Percentiles rank a stretch among this genome's conserved stretches.
Conservation (phyloP, 2,329 filamentous ascomycete species). For the Plenodomus biglobosus region DNA sequence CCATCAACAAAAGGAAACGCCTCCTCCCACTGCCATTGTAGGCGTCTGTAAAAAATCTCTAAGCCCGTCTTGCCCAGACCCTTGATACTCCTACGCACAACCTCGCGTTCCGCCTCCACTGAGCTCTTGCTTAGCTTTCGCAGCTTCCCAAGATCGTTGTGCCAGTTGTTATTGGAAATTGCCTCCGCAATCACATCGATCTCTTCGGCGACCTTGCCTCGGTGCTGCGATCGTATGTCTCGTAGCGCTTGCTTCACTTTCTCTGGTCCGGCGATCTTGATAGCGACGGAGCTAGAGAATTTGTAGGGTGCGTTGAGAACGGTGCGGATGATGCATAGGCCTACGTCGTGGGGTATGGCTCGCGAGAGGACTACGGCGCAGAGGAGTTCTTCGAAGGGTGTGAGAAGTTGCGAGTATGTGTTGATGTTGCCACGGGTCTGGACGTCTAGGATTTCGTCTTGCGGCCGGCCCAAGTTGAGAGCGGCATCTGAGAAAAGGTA, state of each 20-base stretch:
- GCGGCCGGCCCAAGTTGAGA: constrained; percentile 34
- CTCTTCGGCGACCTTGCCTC: constrained; percentile 50
- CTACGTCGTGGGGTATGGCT: constrained; percentile 49
- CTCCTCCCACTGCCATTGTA: constrained; percentile 47
- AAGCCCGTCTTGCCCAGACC: constrained; percentile 47
- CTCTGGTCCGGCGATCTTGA: constrained; percentile 43
- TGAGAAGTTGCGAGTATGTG: constrained; percentile 40
- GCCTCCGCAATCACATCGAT: constrained; percentile 40
- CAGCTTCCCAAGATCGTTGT: constrained; percentile 38
- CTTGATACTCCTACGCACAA: constrained; percentile 43
- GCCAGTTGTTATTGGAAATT: constrained; percentile 32
- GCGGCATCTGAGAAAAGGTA: constrained; percentile 37
- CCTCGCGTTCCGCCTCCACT: constrained; percentile 29
- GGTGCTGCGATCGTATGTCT: constrained; percentile 50
- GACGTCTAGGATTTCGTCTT: constrained; percentile 39
- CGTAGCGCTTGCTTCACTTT: constrained; percentile 45
- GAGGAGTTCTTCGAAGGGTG: constrained; percentile 50
- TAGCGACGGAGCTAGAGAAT: constrained; percentile 37
- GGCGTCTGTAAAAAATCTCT: constrained; percentile 48
- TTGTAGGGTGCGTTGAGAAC: constrained; percentile 49
- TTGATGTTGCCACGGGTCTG: constrained; percentile 23
- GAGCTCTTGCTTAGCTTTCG: constrained; percentile 31
- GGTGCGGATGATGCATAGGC: constrained; percentile 49
- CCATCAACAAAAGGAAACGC: constrained; percentile 47
- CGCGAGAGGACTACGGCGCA: constrained; percentile 49